phyloP scores from a whole-genome alignment of 768 basidiomycete genomes.

The Macrolepiota dolichaula region DNA sequence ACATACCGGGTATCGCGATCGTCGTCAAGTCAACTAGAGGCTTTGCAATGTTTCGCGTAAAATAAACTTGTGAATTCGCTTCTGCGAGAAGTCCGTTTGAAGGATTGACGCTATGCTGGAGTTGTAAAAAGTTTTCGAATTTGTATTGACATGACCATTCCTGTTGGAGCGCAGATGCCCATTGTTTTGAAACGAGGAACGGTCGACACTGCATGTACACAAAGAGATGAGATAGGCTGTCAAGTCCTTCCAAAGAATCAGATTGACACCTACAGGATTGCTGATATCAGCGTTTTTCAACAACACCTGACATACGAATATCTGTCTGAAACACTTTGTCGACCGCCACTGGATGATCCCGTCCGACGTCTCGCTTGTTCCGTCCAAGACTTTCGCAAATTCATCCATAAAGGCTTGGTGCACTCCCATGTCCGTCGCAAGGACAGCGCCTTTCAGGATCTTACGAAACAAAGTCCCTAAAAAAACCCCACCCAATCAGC shows the following conservation, averaged over 20 bases:
- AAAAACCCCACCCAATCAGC: neutral
- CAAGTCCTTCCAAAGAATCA: constrained; percentile 3
- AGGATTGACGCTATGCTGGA: constrained; percentile 59
- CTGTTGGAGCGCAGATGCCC: constrained; percentile 83
- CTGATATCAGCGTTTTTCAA: constrained; percentile 99
- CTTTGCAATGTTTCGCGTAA: constrained; percentile 77
- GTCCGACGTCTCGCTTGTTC: constrained; percentile 12
- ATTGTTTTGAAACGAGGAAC: constrained; percentile 85
- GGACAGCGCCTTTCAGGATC: constrained; percentile 74
- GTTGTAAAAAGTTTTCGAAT: constrained; percentile 75
- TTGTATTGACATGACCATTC: constrained; percentile 91
- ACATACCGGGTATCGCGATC: constrained; percentile 70
- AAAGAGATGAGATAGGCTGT: neutral
- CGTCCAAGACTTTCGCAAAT: constrained; percentile 49
- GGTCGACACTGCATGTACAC: constrained; percentile 70
- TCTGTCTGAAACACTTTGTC: constrained; percentile 46
- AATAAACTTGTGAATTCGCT: constrained; percentile 83
- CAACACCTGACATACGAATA: constrained; percentile 83
- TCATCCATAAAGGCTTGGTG: constrained; percentile 81
- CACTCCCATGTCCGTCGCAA: constrained; percentile 94
- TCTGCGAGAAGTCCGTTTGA: constrained; percentile 51
- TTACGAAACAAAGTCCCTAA: constrained; percentile 56
- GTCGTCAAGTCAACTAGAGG: constrained; percentile 81
- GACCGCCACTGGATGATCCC: constrained; percentile 20
- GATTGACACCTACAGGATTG: constrained; percentile 74